These are phyloP conservation scores for Hemisphaericaspora xylanilytica DNA, from an alignment of 1,139 yeast species.

Conservation along the genomic window DNA sequence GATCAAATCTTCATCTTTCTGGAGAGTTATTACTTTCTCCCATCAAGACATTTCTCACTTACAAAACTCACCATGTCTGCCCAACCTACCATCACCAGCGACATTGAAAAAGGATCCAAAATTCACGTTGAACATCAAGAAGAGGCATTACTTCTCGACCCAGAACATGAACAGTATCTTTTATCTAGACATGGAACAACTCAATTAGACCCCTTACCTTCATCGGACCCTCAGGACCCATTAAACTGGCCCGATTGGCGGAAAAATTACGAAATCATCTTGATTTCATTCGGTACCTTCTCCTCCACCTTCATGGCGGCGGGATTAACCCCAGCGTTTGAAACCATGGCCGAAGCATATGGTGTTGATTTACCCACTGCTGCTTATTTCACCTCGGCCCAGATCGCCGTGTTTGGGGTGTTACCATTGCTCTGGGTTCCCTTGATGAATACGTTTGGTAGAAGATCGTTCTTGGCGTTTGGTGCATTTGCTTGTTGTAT, in stretches of 20 bases:
- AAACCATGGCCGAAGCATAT: conserved; percentile 14
- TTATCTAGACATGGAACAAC: conserved; percentile 17
- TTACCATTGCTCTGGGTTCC: conserved; percentile 18
- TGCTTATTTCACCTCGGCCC: conserved; percentile 18
- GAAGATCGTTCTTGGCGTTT: conserved; percentile 12
- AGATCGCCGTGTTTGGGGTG: conserved; percentile 16
- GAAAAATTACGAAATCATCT: conserved; percentile 13
- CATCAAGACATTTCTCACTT: neutral
- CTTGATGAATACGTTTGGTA: conserved; percentile 18
- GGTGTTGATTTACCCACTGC: conserved; percentile 13
- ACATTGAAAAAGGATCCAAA: conserved; percentile 10
- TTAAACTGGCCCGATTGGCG: conserved; percentile 19
- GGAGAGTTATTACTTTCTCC: neutral
- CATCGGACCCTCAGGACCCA: conserved; percentile 17
- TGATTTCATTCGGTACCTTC: conserved; percentile 17
- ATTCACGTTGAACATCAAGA: conserved; percentile 7
- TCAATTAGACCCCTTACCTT: conserved; percentile 18
- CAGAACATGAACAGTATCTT: conserved; percentile 16
- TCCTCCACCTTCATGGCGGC: conserved; percentile 19
- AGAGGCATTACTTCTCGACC: conserved; percentile 13
- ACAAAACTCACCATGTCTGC: conserved; percentile 3
- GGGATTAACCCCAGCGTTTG: conserved; percentile 18
- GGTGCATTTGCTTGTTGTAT: conserved; percentile 14
- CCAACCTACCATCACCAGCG: conserved; percentile 8
- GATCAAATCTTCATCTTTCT: too few relatives aligned